Evolutionary conservation across 805 yeast species (phyloP), one percentile per base, ranked within the genome.

Genomic region (Wickerhamomyces kurtzmanii): DNA sequence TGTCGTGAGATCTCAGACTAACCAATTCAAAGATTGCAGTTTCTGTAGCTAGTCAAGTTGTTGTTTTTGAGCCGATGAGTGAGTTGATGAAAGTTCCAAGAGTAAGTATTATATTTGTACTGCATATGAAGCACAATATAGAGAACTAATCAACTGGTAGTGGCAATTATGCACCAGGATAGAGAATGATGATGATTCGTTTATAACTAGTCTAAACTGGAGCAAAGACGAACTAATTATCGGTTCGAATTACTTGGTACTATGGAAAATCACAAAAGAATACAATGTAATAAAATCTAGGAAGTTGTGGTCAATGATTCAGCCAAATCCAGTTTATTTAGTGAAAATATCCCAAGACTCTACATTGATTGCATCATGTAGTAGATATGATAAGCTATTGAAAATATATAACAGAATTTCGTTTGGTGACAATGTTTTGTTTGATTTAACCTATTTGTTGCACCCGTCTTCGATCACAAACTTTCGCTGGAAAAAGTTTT

Each of bases 391-490:
- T 47, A 60, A 62, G 20, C 57, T 80, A 10, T 74, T 83, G 17
- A 84, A 83, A 45, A 60, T 84, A 3, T 87, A 95, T 94, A 64
- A 75, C 30, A 58, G 96, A 28, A 61, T 74, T 6, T 68, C 79
- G 6, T 82, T 75, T 43, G 85, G 67, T 16, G 73, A 70, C 20
- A 65, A 72, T 22, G 64, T 76, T 6, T 62, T 65, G 16, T 85
- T 84, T 47, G 91, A 80, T 40, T 55, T 84, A 36, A 56, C 72
- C 0, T 76, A 80, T 40, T 53, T 85, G 14, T 64, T 71, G n/a
- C 93, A 82, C 44, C 73, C 77, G 2, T 45, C 62, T 1, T 63
- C 63, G 29, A 71, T 86, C 1, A 61, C 74, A 0, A 57, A 59
- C 19, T 47, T 77, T 21, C 59, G 75, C 31, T 80, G 89, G 87